These are phyloP conservation scores for Fusarium sp. DNA, from an alignment of 2,329 filamentous ascomycete species.

Conservation along the genomic window DNA sequence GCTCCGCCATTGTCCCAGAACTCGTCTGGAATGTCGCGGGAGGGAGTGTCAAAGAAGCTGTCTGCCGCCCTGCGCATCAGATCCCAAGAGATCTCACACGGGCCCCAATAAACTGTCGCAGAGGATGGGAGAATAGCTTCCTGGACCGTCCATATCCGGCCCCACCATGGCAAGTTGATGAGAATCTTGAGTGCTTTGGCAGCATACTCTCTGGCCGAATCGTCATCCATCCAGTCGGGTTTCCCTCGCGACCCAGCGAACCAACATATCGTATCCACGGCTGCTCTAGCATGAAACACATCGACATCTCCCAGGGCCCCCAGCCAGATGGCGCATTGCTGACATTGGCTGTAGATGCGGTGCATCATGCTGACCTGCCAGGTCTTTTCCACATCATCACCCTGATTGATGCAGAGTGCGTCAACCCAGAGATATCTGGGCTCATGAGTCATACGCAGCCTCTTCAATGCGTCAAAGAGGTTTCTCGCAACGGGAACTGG, in stretches of 20 bases:
- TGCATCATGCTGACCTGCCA: constrained; percentile 7
- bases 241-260: not conserved
- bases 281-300: not conserved
- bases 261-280: not conserved
- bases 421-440: not conserved
- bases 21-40: not conserved
- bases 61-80: not conserved
- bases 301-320: not conserved
- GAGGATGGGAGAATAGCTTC: not conserved
- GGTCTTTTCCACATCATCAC: not conserved
- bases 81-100: not conserved
- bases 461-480: not conserved
- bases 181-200: not conserved
- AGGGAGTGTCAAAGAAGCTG: not conserved
- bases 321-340: constrained; percentile 1
- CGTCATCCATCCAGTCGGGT: not conserved
- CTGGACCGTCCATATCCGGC: not conserved
- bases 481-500: not conserved
- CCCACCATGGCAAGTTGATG: not conserved
- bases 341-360: not conserved
- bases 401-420: not conserved
- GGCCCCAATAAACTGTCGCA: constrained; percentile 1
- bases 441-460: not conserved
- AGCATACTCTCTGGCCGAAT: not conserved
- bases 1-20: not conserved